phyloP scores from a whole-genome alignment of 306 rosid species.

The Rubus idaeus region DNA sequence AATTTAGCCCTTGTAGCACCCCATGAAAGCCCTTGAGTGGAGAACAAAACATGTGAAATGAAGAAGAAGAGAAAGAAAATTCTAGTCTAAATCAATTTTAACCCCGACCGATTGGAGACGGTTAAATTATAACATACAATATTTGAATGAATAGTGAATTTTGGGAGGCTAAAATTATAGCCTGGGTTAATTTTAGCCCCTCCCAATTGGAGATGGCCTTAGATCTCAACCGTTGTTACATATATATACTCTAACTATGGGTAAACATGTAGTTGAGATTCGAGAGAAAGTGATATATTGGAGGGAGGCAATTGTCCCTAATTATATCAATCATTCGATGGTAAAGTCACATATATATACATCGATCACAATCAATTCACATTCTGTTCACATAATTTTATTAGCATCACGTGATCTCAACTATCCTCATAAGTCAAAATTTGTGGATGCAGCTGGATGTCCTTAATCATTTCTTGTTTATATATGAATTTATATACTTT shows the following conservation, averaged over 20 bases:
- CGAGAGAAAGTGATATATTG: not conserved
- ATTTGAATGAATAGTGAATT: too few relatives aligned
- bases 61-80: too few relatives aligned
- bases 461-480: not conserved
- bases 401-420: slow-evolving; percentile 16
- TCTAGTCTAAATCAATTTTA: too few relatives aligned
- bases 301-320: slow-evolving; percentile 2
- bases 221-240: not conserved
- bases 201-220: too few relatives aligned
- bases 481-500: too few relatives aligned
- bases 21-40: too few relatives aligned
- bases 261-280: not conserved
- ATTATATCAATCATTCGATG: slow-evolving; percentile 11
- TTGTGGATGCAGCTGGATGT: slow-evolving; percentile 13
- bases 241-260: not conserved
- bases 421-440: slow-evolving; percentile 9
- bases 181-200: too few relatives aligned
- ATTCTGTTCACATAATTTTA: slow-evolving; percentile 17
- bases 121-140: too few relatives aligned
- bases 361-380: slow-evolving; percentile 28
- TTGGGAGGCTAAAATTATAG: too few relatives aligned
- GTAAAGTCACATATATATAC: slow-evolving; percentile 15
- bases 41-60: too few relatives aligned
- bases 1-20: too few relatives aligned
- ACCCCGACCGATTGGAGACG: too few relatives aligned